Percentiles rank a stretch among this genome's conserved stretches.
These are phyloP conservation scores for Komagataella kurtzmanii DNA, from an alignment of 805 yeast genomes.

Conservation along the genomic window DNA sequence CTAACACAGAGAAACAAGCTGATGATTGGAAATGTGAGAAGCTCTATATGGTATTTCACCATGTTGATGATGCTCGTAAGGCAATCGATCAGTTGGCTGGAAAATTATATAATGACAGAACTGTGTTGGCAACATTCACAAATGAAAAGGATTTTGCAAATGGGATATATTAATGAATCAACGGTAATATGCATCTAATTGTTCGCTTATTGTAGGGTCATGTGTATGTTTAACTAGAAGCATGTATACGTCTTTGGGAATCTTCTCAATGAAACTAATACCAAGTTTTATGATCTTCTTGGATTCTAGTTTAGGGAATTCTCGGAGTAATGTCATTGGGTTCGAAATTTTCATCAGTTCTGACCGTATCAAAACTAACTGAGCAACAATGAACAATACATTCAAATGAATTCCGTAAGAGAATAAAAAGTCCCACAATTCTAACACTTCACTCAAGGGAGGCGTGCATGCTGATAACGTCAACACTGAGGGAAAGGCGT, in stretches of 20 bases:
- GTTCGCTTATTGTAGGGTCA: conserved; percentile 26
- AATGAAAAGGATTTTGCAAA: conserved; percentile 45
- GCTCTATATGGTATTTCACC: conserved; percentile 32
- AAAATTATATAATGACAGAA: conserved; percentile 49
- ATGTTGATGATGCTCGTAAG: conserved; percentile 31
- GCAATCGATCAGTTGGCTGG: conserved; percentile 54
- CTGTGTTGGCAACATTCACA: conserved; percentile 50
- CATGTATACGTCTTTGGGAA: conserved; percentile 56
- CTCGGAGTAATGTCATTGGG: conserved; percentile 68
- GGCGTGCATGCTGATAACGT: conserved; percentile 86
- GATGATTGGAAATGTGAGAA: conserved; percentile 29
- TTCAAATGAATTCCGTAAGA: conserved; percentile 89
- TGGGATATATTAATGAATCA: conserved; percentile 12
- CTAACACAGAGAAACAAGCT: conserved; percentile 28
- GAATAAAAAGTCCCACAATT: conserved; percentile 81
- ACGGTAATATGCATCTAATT: conserved; percentile 6
- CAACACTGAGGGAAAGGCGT: conserved; percentile 73
- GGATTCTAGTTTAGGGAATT: conserved; percentile 60
- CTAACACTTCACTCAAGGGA: conserved; percentile 59
- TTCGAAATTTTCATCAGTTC: conserved; percentile 41
- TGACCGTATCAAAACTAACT: conserved; percentile 55
- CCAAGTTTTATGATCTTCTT: conserved; percentile 66
- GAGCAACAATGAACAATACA: conserved; percentile 73
- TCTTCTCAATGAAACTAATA: conserved; percentile 62
- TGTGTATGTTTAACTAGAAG: conserved; percentile 49